Evolutionary conservation across 2,329 filamentous ascomycete genomes (phyloP), one percentile per base, ranked within the genome.

Genomic region (Trichoderma lentiforme): DNA sequence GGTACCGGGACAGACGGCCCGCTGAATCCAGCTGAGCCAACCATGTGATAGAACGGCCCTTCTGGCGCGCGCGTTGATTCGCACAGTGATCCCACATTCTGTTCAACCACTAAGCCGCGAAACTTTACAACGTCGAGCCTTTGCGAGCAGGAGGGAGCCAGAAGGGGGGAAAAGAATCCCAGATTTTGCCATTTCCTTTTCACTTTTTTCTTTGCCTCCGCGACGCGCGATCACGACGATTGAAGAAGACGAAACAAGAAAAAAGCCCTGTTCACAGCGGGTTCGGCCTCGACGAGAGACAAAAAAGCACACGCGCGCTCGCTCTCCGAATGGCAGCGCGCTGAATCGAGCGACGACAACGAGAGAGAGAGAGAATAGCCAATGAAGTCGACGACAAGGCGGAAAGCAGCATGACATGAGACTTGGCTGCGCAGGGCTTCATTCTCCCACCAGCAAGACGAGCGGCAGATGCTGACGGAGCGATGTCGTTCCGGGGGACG

Each of bases 401-500:
- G 63, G 64, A 62, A 51, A 72, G 70, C 70, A 72, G 70, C 70
- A 72, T 72, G 70, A 72, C 70, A 69, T 72, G 70, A 72, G 57
- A 69, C 64, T 69, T 72, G 26, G 53, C 56, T 43, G 70, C 36
- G 64, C 70, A 65, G 57, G 32, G 56, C 53, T 39, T 65, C 70
- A 39, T 68, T 58, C 64, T 68, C 56, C 53, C 57, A 72, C 51
- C 73, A 72, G 70, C 73, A 68, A 70, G 34, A 68, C 53, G 26
- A 64, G 62, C 61, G 64, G 56, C 70, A 57, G 70, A 79, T 72
- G 72, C 65, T 72, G 72, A 73, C 64, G 63, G 70, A 39, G 72
- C 69, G 64, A 73, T 82, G 78, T 79, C 77, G 74, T 81, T 78
- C 77, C 79, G 79, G 75, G 80, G 79, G 77, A 79, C 78, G 74